These are phyloP conservation scores for Priceomyces melissophilus DNA, from an alignment of 805 yeast species.

Conservation along the genomic window DNA sequence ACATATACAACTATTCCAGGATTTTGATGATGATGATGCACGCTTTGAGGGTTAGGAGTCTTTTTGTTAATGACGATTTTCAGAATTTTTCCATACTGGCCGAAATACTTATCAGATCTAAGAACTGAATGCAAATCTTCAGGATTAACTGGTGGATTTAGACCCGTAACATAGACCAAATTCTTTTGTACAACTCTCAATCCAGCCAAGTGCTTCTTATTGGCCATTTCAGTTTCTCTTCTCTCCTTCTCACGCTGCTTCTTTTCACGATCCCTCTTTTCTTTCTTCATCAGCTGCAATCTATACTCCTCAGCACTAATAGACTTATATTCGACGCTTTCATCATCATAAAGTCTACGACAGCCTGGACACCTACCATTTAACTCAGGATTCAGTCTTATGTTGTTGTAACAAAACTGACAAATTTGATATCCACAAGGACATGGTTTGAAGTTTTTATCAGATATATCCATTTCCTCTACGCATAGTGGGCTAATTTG, in stretches of 20 bases:
- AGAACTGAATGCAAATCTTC: conserved; percentile 80
- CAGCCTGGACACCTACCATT: conserved; percentile 98
- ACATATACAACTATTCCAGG: conserved; percentile 94
- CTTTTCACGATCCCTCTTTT: conserved; percentile 75
- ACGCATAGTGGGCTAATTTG: conserved; percentile 80
- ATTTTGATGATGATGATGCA: conserved; percentile 42
- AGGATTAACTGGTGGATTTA: conserved; percentile 79
- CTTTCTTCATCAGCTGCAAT: conserved; percentile 73
- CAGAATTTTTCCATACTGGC: conserved; percentile 95
- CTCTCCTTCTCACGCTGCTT: conserved; percentile 87
- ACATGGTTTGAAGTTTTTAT: conserved; percentile 97
- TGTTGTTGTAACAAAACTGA: conserved; percentile 96
- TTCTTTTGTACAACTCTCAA: conserved; percentile 98
- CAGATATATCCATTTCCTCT: conserved; percentile 96
- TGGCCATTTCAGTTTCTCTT: conserved; percentile 81
- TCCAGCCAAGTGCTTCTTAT: conserved; percentile 89
- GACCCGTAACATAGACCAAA: conserved; percentile 91
- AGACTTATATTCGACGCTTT: conserved; percentile 80
- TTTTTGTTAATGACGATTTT: conserved; percentile 90
- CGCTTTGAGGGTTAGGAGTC: conserved; percentile 41
- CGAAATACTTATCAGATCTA: conserved; percentile 89
- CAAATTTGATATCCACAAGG: conserved; percentile 99
- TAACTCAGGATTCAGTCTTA: conserved; percentile 90
- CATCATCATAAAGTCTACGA: conserved; percentile 90
- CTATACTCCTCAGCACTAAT: conserved; percentile 86